Conservation (phyloP, 768 basidiomycete genomes). For the Floccularia luteovirens region DNA sequence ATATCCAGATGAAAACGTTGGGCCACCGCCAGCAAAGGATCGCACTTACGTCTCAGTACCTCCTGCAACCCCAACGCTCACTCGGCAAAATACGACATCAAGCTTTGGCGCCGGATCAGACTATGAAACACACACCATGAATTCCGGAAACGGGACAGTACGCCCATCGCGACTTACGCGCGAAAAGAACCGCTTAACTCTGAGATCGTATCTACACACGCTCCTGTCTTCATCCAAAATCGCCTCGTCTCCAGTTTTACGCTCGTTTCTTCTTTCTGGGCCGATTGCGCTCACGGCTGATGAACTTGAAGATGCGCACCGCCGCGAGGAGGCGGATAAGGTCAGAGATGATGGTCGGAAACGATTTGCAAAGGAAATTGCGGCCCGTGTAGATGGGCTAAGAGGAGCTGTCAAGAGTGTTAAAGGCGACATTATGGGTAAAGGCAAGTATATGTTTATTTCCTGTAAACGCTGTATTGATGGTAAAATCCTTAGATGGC, state of each 20-base stretch:
- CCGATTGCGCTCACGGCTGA: conserved; percentile 59
- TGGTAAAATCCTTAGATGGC: conserved; percentile 51
- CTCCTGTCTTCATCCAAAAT: conserved; percentile 65
- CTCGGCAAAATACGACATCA: conserved; percentile 10
- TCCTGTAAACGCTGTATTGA: background rate
- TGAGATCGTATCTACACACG: conserved; percentile 86
- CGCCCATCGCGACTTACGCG: conserved; percentile 55
- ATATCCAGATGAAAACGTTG: conserved; percentile 77
- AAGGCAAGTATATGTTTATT: conserved; percentile 35
- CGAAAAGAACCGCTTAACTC: conserved; percentile 92
- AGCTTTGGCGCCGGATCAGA: background rate
- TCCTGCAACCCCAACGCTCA: conserved; percentile 13
- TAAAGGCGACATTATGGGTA: conserved; percentile 90
- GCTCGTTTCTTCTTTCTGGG: conserved; percentile 75
- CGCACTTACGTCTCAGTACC: conserved; percentile 56
- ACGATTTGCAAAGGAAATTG: conserved; percentile 82
- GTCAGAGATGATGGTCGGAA: conserved; percentile 83
- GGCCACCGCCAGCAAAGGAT: conserved; percentile 85
- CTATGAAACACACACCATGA: conserved; percentile 1
- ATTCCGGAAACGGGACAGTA: background rate
- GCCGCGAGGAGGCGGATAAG: conserved; percentile 84
- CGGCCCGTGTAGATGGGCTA: conserved; percentile 77
- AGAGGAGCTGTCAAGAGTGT: conserved; percentile 79
- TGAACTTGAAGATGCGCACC: conserved; percentile 73
- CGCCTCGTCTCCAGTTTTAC: conserved; percentile 81